These are phyloP conservation scores for Penicillium hesseltinei DNA, from an alignment of 2,329 filamentous ascomycete species.

Conservation along the genomic window DNA sequence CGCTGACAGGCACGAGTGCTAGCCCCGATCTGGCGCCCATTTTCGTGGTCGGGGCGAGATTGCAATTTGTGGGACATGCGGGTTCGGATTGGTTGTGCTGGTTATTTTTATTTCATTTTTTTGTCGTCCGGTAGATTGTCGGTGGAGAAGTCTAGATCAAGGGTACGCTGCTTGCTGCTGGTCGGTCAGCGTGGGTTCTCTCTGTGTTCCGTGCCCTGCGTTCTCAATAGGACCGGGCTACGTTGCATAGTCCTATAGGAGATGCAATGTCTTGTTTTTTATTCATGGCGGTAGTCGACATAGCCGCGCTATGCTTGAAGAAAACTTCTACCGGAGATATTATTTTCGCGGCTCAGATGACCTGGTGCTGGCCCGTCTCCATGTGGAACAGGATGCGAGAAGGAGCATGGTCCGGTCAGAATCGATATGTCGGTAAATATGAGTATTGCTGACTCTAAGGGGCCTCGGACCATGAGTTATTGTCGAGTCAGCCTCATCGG, in stretches of 20 bases:
- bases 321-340: slow-evolving; percentile 2
- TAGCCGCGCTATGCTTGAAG: slow-evolving; percentile 17
- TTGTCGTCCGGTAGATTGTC: background rate
- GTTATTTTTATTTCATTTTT: background rate
- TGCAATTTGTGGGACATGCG: slow-evolving; percentile 18
- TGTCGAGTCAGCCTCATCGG: slow-evolving; percentile 14
- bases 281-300: slow-evolving; percentile 7
- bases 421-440: background rate
- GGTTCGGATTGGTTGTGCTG: background rate
- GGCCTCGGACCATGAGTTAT: background rate
- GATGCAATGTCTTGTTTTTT: background rate
- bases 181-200: background rate
- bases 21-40: slow-evolving; percentile 14
- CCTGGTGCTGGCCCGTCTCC: slow-evolving; percentile 7
- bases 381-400: slow-evolving; percentile 13
- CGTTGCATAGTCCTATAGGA: background rate
- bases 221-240: slow-evolving; percentile 8
- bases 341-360: slow-evolving; percentile 20
- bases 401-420: slow-evolving; percentile 3
- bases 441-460: background rate
- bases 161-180: background rate
- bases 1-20: slow-evolving; percentile 18
- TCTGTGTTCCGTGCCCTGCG: slow-evolving; percentile 1
- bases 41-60: slow-evolving; percentile 12
- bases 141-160: background rate